These are phyloP conservation scores for Mallotus japonicus DNA, from an alignment of 441 rosid genomes.

Conservation along the genomic window DNA sequence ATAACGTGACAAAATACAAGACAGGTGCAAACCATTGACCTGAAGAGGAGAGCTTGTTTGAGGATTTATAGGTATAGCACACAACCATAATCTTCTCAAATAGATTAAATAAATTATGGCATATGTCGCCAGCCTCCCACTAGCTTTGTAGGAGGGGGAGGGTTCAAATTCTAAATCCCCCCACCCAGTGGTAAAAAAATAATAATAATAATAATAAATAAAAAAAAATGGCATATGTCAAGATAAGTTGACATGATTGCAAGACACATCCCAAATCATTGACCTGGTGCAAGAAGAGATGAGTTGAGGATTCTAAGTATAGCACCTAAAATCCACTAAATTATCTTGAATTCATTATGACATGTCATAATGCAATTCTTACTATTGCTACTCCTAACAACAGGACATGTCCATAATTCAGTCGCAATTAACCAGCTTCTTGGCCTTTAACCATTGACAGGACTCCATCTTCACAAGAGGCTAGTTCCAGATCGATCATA, in stretches of 20 bases:
- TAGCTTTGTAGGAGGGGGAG: too few relatives aligned
- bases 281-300: neutral
- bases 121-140: too few relatives aligned
- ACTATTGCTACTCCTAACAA: too few relatives aligned
- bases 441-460: neutral
- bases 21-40: neutral
- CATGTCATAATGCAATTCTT: too few relatives aligned
- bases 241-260: neutral
- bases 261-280: neutral
- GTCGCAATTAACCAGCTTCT: neutral
- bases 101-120: neutral
- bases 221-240: neutral
- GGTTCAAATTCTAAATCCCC: too few relatives aligned
- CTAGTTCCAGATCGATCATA: neutral
- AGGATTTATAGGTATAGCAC: neutral
- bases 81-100: neutral
- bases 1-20: neutral
- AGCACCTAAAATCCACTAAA: neutral
- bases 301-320: neutral
- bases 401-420: too few relatives aligned
- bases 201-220: too few relatives aligned
- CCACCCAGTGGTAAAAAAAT: too few relatives aligned
- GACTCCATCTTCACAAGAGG: neutral
- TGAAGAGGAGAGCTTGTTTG: neutral
- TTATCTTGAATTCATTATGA: neutral